phyloP scores from a whole-genome alignment of 2,329 filamentous ascomycete species.

The Ophiocordyceps polyrhachis-furcata region DNA sequence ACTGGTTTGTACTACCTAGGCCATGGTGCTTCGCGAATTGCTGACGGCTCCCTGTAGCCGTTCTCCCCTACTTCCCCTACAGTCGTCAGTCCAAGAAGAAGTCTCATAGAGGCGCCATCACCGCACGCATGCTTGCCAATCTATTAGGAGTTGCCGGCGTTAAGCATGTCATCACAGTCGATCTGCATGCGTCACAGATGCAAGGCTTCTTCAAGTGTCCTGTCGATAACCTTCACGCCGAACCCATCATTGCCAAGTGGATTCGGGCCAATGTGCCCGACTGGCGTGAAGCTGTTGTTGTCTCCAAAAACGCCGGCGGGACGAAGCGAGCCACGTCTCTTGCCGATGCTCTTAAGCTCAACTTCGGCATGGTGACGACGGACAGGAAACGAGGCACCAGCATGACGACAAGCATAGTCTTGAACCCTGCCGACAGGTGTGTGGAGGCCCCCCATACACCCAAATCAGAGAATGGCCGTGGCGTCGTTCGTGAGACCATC shows the following conservation, averaged over 20 bases:
- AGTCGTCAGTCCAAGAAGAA: conserved; percentile 99
- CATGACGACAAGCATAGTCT: conserved; percentile 64
- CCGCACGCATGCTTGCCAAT: conserved; percentile 92
- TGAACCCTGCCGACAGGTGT: conserved; percentile 25
- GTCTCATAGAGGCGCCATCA: conserved; percentile 87
- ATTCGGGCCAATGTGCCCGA: conserved; percentile 72
- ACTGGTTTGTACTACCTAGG: conserved; percentile 47
- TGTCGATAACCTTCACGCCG: conserved; percentile 91
- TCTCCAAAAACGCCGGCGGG: conserved; percentile 94
- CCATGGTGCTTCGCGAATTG: background rate
- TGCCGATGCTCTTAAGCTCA: conserved; percentile 88
- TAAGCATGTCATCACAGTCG: conserved; percentile 93
- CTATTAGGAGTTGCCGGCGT: conserved; percentile 84
- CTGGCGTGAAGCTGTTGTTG: conserved; percentile 85
- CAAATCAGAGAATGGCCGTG: conserved; percentile 6
- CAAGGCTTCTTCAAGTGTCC: conserved; percentile 98
- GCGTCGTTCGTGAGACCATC: conserved; percentile 4
- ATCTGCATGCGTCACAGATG: conserved; percentile 96
- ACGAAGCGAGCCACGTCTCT: conserved; percentile 94
- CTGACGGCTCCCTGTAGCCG: conserved; percentile 31
- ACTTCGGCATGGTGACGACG: conserved; percentile 91
- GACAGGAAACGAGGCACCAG: conserved; percentile 52
- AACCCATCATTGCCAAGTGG: conserved; percentile 90
- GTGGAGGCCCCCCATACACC: conserved; percentile 29
- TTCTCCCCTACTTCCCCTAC: conserved; percentile 95